These are phyloP conservation scores for Diutina rugosa DNA, from an alignment of 1,139 yeast genomes.

Conservation along the genomic window DNA sequence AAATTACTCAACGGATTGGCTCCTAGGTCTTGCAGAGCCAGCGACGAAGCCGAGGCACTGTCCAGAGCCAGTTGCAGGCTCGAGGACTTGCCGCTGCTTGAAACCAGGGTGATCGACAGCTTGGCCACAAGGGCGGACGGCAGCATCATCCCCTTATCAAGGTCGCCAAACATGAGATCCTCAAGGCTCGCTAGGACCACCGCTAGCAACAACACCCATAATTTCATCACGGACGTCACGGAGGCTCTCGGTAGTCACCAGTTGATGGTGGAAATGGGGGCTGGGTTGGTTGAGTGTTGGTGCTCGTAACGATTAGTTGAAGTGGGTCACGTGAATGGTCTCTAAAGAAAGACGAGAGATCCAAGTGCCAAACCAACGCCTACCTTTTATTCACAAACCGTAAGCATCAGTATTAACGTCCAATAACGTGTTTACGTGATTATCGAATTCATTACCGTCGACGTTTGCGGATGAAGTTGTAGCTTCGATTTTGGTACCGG, in stretches of 20 bases:
- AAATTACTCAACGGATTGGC: not conserved
- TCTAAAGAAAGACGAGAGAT: no score
- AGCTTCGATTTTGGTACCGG: no score
- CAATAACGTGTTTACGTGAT: no score
- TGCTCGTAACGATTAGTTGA: not conserved
- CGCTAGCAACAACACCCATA: not conserved
- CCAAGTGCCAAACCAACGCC: no score
- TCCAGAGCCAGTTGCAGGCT: not conserved
- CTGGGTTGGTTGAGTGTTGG: not conserved
- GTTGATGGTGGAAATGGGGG: not conserved
- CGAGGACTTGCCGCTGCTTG: not conserved
- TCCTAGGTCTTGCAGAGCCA: not conserved
- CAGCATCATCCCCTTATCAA: not conserved
- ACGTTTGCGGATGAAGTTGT: no score
- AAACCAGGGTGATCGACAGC: not conserved
- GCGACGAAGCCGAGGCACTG: not conserved
- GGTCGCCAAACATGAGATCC: not conserved
- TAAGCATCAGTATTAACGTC: no score
- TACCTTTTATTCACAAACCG: constrained; percentile 7
- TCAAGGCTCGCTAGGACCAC: not conserved
- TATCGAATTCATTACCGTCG: no score
- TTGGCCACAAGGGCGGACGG: not conserved
- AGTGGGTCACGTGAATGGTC: no score
- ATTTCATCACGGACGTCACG: not conserved
- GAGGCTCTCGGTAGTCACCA: not conserved